Percentiles rank a stretch among this genome's conserved stretches.
These are phyloP conservation scores for Arctium lappa DNA, from an alignment of 129 eudicot species.

Conservation along the genomic window DNA sequence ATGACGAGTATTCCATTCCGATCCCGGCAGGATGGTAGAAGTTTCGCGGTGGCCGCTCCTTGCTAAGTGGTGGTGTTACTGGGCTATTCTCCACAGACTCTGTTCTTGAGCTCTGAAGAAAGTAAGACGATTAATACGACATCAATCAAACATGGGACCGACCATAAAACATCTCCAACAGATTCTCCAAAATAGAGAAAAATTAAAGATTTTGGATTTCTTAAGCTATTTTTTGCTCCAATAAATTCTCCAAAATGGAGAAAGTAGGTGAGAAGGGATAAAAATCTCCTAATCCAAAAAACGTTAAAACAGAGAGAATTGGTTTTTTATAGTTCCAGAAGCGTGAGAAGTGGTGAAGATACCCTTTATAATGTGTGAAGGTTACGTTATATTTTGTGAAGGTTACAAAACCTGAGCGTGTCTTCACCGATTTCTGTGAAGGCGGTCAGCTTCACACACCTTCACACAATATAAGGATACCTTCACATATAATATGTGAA, in stretches of 20 bases:
- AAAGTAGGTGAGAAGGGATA: not conserved
- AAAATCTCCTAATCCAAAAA: no score
- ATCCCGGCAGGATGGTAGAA: slow-evolving; percentile 35
- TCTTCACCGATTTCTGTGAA: no score
- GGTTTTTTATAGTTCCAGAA: no score
- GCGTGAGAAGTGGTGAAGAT: no score
- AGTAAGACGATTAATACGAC: not conserved
- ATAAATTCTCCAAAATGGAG: not conserved
- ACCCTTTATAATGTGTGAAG: no score
- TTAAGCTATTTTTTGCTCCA: not conserved
- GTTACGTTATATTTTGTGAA: no score
- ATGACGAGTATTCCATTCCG: slow-evolving; percentile 46
- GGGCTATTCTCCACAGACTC: slow-evolving; percentile 65
- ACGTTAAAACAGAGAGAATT: not conserved
- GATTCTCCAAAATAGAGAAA: not conserved
- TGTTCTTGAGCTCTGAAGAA: slow-evolving; percentile 44
- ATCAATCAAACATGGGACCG: not conserved
- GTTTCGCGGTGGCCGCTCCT: slow-evolving; percentile 54
- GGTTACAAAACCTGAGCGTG: no score
- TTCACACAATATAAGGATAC: no score
- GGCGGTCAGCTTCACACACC: no score
- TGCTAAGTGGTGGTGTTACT: slow-evolving; percentile 64
- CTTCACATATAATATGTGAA: no score
- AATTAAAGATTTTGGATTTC: not conserved
- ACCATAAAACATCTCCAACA: not conserved